Evolutionary conservation across 345 rosid species (phyloP), one percentile per base, ranked within the genome.

Genomic region (Viola odorata): DNA sequence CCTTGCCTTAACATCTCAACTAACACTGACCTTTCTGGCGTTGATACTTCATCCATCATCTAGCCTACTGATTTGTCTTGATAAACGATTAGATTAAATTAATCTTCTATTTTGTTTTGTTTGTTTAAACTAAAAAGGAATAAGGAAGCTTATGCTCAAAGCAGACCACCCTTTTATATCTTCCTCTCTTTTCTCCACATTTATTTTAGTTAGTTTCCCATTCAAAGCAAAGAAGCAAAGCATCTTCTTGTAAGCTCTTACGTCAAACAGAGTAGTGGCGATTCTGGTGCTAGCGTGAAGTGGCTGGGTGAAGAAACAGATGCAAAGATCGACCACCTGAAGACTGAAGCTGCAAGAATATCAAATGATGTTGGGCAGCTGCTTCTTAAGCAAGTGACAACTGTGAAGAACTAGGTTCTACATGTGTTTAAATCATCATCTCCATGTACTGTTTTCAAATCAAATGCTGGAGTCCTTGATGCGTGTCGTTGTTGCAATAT

Each of bases 261-360:
- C 52, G 51, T 36, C 58, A 42, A 70, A 75, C 87, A 91, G 96
- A 86, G 83, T 8, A 83, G 88, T 54, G 98, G 95, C 42, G 91
- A 88, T 70, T 91, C 98, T 0, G 91, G 98, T 51, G 88, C 89
- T 50, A 91, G 81, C 61, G 95, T 88, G 73, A 88, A 82, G 83
- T 79, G 95, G 74, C 91, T 88, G 7, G 97, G 86, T 78, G 60
- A 66, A 53, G 96, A 91, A 75, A 90, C 97, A 5, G 81, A 73
- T 12, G 68, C 72, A 7, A 91, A 85, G 82, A 91, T 88, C 64
- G 67, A 68, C 41, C 84, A 85, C 57, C 73, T 83, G 77, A 82
- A 83, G 75, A 76, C 63, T 3, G 77, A 91, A 66, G 84, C 78
- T 50, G 37, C 84, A 4, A 79, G 83, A 68, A 84, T 88, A 36